Conservation (phyloP, 306 rosid species). For the Cucurbita ficifolia region DNA sequence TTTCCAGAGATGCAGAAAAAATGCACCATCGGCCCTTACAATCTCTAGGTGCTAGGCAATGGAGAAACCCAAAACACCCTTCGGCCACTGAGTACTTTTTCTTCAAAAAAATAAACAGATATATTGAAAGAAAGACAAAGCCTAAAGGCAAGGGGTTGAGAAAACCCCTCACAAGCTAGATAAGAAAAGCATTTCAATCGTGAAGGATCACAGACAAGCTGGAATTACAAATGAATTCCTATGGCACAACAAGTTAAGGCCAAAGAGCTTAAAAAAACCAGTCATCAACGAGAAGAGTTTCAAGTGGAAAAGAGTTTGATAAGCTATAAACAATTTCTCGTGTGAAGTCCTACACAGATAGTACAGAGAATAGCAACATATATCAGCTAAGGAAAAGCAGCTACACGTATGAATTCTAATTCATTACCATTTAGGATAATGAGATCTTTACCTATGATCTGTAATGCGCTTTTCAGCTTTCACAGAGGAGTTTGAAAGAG, state of each 20-base stretch:
- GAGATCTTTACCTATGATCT: slow-evolving; percentile 55
- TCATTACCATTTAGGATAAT: neutral
- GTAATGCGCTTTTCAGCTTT: slow-evolving; percentile 91
- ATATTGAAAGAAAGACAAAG: neutral
- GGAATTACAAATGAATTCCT: neutral
- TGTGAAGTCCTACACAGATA: neutral
- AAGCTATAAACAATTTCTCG: neutral
- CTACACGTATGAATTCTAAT: neutral
- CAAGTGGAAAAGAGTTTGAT: neutral
- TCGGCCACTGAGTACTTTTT: neutral
- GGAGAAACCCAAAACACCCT: neutral
- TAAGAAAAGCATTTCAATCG: neutral
- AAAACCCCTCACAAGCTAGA: neutral
- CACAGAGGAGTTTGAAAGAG: slow-evolving; percentile 79
- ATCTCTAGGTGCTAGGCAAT: neutral
- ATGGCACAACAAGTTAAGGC: neutral
- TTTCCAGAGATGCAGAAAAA: neutral
- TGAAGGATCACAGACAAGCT: neutral
- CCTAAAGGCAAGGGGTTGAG: neutral
- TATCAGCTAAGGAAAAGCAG: neutral
- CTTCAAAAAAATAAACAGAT: neutral
- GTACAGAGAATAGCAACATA: neutral
- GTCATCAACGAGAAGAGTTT: neutral
- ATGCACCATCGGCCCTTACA: neutral
- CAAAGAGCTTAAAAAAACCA: neutral